Evolutionary conservation across 306 rosid species (phyloP).

Genomic region (Phaseolus lunatus): DNA sequence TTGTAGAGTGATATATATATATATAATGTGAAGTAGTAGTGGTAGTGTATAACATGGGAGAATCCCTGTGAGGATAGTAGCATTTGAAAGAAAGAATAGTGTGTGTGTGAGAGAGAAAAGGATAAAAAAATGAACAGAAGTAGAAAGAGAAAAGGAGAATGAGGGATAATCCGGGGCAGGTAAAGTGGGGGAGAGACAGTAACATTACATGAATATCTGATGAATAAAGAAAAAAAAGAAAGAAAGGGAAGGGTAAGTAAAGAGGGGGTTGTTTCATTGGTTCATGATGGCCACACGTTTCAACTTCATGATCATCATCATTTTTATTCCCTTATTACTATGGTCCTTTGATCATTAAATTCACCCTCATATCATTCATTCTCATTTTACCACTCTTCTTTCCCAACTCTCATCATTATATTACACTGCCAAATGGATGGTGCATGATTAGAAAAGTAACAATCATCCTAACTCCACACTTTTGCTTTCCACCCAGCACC

Average conservation of each 20-base stretch:
- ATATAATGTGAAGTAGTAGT: too few species aligned
- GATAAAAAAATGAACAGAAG: too few species aligned
- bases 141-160: neutral
- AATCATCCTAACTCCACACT: slow-evolving; percentile 33
- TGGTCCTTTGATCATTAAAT: slow-evolving; percentile 46
- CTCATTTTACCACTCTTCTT: slow-evolving; percentile 44
- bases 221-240: slow-evolving; percentile 18
- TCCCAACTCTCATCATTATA: slow-evolving; percentile 46
- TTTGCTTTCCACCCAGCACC: slow-evolving; percentile 8
- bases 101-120: too few species aligned
- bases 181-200: slow-evolving; percentile 26
- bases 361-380: slow-evolving; percentile 29
- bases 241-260: slow-evolving; percentile 9
- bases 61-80: neutral
- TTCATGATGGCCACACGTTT: slow-evolving; percentile 89
- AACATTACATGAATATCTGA: slow-evolving; percentile 44
- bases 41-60: too few species aligned
- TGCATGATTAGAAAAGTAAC: slow-evolving; percentile 44
- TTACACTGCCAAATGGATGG: slow-evolving; percentile 37
- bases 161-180: neutral
- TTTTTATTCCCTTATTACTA: slow-evolving; percentile 54
- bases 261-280: slow-evolving; percentile 60
- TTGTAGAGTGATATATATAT: too few species aligned
- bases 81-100: neutral
- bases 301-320: slow-evolving; percentile 48